A percentile compares a stretch with the other conserved stretches of the same genome.
Evolutionary conservation across 1,284 basidiomycete species (phyloP).

Genomic region (Cutaneotrichosporon dermatis): DNA sequence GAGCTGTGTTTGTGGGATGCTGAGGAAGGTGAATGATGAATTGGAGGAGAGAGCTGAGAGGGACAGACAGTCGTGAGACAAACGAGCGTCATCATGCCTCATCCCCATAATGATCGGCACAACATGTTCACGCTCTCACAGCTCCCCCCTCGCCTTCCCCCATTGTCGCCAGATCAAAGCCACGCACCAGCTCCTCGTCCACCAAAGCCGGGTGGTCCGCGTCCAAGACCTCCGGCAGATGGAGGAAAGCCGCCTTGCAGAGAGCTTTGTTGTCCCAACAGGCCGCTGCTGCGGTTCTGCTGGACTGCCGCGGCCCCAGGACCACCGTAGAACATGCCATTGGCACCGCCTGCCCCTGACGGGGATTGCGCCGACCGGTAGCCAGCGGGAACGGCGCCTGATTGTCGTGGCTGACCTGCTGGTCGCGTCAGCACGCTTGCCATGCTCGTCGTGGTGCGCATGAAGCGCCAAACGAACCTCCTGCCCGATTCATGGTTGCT

Average conservation of each 20-base stretch:
- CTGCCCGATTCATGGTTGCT: conserved; percentile 21
- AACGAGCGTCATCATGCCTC: neutral
- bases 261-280: conserved; percentile 13
- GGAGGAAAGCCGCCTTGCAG: conserved; percentile 18
- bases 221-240: conserved; percentile 15
- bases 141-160: neutral
- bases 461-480: conserved; percentile 7
- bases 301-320: conserved; percentile 1
- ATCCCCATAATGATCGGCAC: neutral
- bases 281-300: conserved; percentile 11
- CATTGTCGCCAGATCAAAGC: neutral
- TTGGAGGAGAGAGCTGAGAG: too few species aligned
- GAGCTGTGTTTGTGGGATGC: neutral
- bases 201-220: conserved; percentile 43
- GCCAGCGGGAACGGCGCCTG: conserved; percentile 10
- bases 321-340: conserved; percentile 43
- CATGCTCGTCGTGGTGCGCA: neutral
- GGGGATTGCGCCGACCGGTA: conserved; percentile 16
- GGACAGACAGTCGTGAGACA: neutral
- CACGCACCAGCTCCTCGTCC: conserved; percentile 23
- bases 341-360: conserved; percentile 10
- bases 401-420: conserved; percentile 16
- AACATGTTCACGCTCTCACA: neutral
- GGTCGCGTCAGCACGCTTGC: conserved; percentile 2
- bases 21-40: too few species aligned